phyloP scores from a whole-genome alignment of 371 early-diverging fungal genomes.

The Mucor piriformis region DNA sequence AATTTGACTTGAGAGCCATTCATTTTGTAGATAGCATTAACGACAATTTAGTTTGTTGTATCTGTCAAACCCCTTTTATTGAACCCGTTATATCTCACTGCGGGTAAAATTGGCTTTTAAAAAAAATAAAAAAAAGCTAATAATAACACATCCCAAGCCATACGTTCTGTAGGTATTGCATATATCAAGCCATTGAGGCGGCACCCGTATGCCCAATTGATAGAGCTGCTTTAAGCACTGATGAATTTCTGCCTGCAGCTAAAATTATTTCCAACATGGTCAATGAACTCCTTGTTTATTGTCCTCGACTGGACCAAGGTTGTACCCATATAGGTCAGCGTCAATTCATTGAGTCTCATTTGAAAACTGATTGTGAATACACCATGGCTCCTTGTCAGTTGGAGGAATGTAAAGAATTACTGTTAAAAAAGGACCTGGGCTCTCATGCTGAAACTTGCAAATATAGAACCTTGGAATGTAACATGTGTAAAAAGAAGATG shows the following conservation, averaged over 20 bases:
- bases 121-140: not conserved
- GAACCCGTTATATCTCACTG: constrained; percentile 57
- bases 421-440: constrained; percentile 60
- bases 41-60: constrained; percentile 62
- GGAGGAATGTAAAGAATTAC: constrained; percentile 60
- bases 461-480: constrained; percentile 61
- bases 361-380: constrained; percentile 63
- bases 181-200: constrained; percentile 56
- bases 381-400: constrained; percentile 57
- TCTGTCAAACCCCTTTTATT: constrained; percentile 65
- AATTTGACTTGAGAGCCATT: constrained; percentile 38
- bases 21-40: constrained; percentile 49
- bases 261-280: constrained; percentile 72
- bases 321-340: constrained; percentile 66
- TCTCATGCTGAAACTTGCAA: constrained; percentile 62
- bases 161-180: constrained; percentile 70
- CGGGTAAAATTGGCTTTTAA: constrained; percentile 32
- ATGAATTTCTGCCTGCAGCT: constrained; percentile 57
- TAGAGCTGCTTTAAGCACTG: constrained; percentile 47
- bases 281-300: constrained; percentile 67
- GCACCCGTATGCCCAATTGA: constrained; percentile 69
- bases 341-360: constrained; percentile 58
- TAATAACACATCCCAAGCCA: constrained; percentile 46
- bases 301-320: constrained; percentile 59
- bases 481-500: constrained; percentile 63